phyloP scores from a whole-genome alignment of 768 basidiomycete genomes.

The Russula foetens region DNA sequence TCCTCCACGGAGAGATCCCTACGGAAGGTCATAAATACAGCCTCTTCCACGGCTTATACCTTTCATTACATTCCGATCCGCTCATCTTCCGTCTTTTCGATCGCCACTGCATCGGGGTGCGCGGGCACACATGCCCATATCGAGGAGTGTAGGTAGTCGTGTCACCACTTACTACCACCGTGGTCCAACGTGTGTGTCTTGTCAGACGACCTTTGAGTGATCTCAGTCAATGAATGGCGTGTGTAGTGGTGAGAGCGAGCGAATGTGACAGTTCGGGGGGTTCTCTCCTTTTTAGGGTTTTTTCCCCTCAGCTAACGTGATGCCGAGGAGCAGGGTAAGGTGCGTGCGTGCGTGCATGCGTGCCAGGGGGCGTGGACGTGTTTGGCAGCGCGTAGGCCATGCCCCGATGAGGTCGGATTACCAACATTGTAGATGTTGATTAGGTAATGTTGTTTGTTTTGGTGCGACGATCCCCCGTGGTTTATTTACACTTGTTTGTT shows the following conservation, averaged over 20 bases:
- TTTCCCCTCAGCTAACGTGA: constrained; percentile 1
- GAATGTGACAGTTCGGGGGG: neutral
- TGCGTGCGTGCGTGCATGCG: neutral
- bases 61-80: constrained; percentile 13
- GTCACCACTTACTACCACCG: neutral
- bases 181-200: constrained; percentile 5
- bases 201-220: too few species aligned
- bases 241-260: neutral
- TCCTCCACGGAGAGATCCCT: neutral
- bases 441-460: neutral
- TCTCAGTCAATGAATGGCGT: neutral
- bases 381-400: neutral
- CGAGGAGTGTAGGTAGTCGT: neutral
- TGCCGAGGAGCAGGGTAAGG: neutral
- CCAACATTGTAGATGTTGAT: neutral
- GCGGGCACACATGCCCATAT: neutral
- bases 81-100: constrained; percentile 9
- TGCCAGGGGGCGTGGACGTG: neutral
- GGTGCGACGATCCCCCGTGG: constrained; percentile 3
- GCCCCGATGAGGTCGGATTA: constrained; percentile 16
- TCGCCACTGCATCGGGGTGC: constrained; percentile 13
- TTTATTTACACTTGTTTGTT: neutral
- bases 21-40: constrained; percentile 5
- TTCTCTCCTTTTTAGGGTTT: neutral
- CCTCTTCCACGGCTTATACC: constrained; percentile 1